phyloP scores from a whole-genome alignment of 73 alveolate genomes.

The Paramecium primaurelia region DNA sequence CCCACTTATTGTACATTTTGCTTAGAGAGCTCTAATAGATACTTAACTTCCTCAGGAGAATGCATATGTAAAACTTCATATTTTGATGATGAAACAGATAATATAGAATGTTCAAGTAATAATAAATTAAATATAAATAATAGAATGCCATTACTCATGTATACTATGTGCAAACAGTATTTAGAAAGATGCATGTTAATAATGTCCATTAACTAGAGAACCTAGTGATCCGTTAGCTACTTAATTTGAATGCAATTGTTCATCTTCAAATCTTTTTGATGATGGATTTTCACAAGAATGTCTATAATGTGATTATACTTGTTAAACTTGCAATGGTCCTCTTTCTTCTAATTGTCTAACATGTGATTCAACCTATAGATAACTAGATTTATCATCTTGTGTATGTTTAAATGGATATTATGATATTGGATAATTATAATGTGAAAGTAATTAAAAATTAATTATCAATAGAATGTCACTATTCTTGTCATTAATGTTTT shows the following conservation, averaged over 20 bases:
- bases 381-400: not conserved
- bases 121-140: not conserved
- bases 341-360: no score
- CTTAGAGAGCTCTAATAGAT: not conserved
- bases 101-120: not conserved
- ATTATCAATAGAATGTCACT: not conserved
- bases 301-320: no score
- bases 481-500: not conserved
- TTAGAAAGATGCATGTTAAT: not conserved
- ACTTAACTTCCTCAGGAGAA: not conserved
- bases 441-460: not conserved
- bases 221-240: no score
- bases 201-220: not conserved
- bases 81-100: not conserved
- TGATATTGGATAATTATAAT: not conserved
- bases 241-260: no score
- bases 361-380: not conserved
- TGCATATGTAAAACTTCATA: not conserved
- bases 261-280: no score
- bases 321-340: no score
- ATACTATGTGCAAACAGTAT: not conserved
- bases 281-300: no score
- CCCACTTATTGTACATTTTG: not conserved
- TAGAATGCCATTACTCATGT: not conserved
- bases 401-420: not conserved